These are phyloP conservation scores for Geosiphon pyriformis DNA, from an alignment of 192 early-diverging fungal genomes.

Conservation along the genomic window DNA sequence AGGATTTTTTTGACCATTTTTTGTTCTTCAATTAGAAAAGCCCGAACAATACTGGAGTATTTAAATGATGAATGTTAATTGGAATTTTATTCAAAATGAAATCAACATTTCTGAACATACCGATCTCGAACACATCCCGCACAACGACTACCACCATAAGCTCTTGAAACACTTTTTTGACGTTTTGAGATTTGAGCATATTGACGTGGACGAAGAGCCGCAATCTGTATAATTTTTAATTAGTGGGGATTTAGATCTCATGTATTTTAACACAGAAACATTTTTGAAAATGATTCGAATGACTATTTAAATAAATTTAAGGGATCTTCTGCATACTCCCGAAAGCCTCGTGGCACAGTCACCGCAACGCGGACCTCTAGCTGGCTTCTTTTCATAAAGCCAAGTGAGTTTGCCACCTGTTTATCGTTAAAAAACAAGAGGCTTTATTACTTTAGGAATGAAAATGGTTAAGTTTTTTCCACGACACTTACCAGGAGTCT, in stretches of 20 bases:
- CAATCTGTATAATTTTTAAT: conserved; percentile 46
- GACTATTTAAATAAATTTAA: conserved; percentile 6
- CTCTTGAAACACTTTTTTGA: conserved; percentile 89
- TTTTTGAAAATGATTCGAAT: conserved; percentile 2
- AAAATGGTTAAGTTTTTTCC: neutral
- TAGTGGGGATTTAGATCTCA: conserved; percentile 28
- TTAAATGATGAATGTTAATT: neutral
- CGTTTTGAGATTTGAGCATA: conserved; percentile 88
- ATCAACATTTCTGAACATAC: conserved; percentile 57
- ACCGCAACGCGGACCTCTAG: conserved; percentile 90
- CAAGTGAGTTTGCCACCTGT: conserved; percentile 85
- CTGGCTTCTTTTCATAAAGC: conserved; percentile 91
- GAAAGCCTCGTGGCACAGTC: conserved; percentile 89
- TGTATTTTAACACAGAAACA: too few species aligned
- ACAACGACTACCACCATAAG: conserved; percentile 97
- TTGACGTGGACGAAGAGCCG: conserved; percentile 87
- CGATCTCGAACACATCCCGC: conserved; percentile 64
- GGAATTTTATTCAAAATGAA: neutral
- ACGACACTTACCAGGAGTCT: conserved; percentile 68
- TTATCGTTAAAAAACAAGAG: neutral
- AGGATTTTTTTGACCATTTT: conserved; percentile 99
- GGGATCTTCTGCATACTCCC: conserved; percentile 58
- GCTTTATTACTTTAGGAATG: neutral
- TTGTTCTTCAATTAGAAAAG: conserved; percentile 99
- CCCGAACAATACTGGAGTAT: conserved; percentile 83